Conservation (phyloP, 2,329 filamentous ascomycete species). For the Pestalotiopsis sp. region DNA sequence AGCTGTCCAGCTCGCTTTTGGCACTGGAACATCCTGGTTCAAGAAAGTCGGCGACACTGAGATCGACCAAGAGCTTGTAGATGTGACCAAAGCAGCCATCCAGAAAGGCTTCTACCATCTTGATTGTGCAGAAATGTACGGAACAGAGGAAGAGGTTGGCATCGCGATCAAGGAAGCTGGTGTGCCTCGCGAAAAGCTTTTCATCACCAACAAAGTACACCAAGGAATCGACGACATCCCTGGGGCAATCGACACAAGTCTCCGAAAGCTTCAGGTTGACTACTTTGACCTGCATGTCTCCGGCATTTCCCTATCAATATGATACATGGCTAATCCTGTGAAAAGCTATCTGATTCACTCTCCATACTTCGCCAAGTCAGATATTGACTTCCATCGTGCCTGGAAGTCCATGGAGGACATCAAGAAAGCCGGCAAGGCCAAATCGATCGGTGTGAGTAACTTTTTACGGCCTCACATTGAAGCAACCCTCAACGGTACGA, state of each 20-base stretch:
- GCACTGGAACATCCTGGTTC: too few species aligned
- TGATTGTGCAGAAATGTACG: constrained; percentile 14
- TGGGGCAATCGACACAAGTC: neutral
- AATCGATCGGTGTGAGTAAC: neutral
- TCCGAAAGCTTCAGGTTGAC: neutral
- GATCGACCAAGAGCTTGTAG: too few species aligned
- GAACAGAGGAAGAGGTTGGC: neutral
- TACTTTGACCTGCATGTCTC: neutral
- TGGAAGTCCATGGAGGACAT: neutral
- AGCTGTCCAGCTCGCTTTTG: too few species aligned
- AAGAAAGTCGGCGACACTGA: too few species aligned
- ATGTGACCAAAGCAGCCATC: too few species aligned
- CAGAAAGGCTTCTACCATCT: too few species aligned
- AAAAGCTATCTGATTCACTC: neutral
- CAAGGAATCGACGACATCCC: neutral
- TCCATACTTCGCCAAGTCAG: neutral
- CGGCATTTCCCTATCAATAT: neutral
- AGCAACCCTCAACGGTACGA: neutral
- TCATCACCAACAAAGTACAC: neutral
- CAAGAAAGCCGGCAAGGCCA: neutral
- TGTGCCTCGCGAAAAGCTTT: neutral
- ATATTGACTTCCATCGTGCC: neutral
- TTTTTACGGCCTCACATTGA: neutral
- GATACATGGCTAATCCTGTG: neutral
- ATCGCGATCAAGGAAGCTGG: neutral